phyloP scores from a whole-genome alignment of 495 filamentous ascomycete species.

The Oidiodendron maius region DNA sequence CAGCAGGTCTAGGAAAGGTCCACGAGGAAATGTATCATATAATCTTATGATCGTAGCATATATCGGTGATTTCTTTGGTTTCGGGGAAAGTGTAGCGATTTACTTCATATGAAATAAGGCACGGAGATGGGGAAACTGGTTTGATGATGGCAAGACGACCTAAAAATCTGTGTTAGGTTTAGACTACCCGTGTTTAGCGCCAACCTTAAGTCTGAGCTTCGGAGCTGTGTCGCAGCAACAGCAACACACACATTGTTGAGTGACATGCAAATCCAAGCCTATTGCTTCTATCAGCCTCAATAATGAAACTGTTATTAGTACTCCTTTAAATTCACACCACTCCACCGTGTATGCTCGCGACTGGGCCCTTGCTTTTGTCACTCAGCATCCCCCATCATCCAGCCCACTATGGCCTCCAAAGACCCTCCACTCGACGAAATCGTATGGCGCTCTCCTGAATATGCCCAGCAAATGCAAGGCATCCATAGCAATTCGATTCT shows the following conservation, averaged over 20 bases:
- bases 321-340: background rate
- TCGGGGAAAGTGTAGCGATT: no score
- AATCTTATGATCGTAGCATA: no score
- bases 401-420: slow-evolving; percentile 22
- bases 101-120: no score
- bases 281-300: background rate
- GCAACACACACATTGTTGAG: background rate
- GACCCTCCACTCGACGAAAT: slow-evolving; percentile 71
- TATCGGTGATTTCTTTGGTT: no score
- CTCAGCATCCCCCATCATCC: background rate
- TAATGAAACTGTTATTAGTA: no score
- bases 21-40: no score
- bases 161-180: background rate
- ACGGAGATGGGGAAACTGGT: no score
- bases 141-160: no score
- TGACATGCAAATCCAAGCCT: background rate
- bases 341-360: background rate
- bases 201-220: background rate
- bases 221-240: background rate
- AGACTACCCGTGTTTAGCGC: background rate
- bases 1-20: no score
- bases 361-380: background rate
- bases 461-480: slow-evolving; percentile 52
- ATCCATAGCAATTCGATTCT: slow-evolving; percentile 65
- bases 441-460: slow-evolving; percentile 59